Evolutionary conservation across 495 filamentous ascomycete genomes (phyloP).

Genomic region (Mycothermus thermophilus): DNA sequence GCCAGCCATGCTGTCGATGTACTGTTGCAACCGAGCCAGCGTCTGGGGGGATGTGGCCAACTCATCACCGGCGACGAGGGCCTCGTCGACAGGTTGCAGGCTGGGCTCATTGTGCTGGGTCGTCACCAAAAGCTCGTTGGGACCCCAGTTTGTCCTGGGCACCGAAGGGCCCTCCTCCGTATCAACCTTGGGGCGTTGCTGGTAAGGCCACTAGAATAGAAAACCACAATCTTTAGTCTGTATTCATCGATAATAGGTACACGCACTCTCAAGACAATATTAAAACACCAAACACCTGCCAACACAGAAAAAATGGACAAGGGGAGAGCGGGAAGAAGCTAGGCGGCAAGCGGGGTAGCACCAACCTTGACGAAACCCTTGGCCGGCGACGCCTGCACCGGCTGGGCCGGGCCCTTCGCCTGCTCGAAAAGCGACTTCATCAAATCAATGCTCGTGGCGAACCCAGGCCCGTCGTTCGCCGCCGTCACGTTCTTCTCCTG

Average conservation of each 20-base stretch:
- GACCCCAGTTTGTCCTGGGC: slow-evolving; percentile 64
- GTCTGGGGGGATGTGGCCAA: slow-evolving; percentile 3
- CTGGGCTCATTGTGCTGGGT: slow-evolving; percentile 21
- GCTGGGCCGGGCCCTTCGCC: slow-evolving; percentile 35
- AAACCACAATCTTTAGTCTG: slow-evolving; percentile 29
- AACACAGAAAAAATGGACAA: too few species aligned
- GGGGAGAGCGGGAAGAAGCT: slow-evolving; percentile 24
- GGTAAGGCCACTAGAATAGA: slow-evolving; percentile 66
- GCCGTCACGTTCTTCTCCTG: slow-evolving; percentile 20
- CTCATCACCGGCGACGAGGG: slow-evolving; percentile 3
- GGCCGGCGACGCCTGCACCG: slow-evolving; percentile 25
- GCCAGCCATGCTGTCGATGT: slow-evolving; percentile 13
- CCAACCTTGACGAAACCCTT: slow-evolving; percentile 36
- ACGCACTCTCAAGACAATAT: too few species aligned
- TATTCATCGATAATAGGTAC: slow-evolving; percentile 23
- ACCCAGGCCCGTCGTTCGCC: slow-evolving; percentile 40
- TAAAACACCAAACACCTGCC: too few species aligned
- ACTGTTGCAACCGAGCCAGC: slow-evolving; percentile 18
- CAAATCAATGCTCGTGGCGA: slow-evolving; percentile 71
- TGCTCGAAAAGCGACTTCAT: slow-evolving; percentile 80
- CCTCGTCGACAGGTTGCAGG: slow-evolving; percentile 11
- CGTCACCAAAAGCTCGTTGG: slow-evolving; percentile 57
- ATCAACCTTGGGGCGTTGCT: slow-evolving; percentile 57
- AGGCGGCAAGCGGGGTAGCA: slow-evolving; percentile 52
- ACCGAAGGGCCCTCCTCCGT: slow-evolving; percentile 42